Percentiles rank a stretch among this genome's conserved stretches.
Conservation (phyloP, 1,284 basidiomycete species). For the Cryptococcus amylolentus region DNA sequence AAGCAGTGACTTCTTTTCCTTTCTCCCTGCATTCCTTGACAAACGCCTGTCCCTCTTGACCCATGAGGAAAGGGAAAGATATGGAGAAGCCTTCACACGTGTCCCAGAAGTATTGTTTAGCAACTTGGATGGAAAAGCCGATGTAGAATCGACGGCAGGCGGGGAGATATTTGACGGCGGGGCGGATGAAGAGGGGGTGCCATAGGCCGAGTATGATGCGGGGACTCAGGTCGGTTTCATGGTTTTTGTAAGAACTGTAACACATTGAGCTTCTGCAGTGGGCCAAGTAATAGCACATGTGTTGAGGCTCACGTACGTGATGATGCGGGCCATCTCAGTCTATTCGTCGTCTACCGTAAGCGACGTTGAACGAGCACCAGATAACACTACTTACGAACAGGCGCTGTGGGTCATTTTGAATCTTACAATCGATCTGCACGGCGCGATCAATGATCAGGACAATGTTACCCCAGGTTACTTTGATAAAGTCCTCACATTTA, state of each 20-base stretch:
- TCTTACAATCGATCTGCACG: conserved; percentile 75
- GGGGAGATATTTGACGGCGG: conserved; percentile 72
- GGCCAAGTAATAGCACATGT: too few relatives aligned
- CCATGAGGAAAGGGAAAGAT: conserved; percentile 69
- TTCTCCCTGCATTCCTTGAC: conserved; percentile 70
- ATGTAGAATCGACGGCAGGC: conserved; percentile 79
- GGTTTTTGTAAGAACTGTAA: conserved; percentile 59
- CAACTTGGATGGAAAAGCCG: conserved; percentile 65
- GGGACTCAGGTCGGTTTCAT: conserved; percentile 77
- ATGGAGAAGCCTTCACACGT: conserved; percentile 87
- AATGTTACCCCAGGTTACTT: background rate
- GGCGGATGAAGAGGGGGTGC: conserved; percentile 85
- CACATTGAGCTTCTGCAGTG: too few relatives aligned
- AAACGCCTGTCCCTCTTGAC: conserved; percentile 65
- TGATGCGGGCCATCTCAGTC: conserved; percentile 71
- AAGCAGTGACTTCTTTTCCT: conserved; percentile 86
- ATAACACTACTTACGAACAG: conserved; percentile 59
- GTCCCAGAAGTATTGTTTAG: conserved; percentile 87
- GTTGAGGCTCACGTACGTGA: conserved; percentile 50
- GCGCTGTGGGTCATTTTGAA: conserved; percentile 80
- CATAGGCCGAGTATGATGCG: conserved; percentile 80
- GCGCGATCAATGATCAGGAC: background rate
- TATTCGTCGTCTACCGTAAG: conserved; percentile 4
- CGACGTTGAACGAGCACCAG: too few relatives aligned
- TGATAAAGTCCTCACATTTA: conserved; percentile 57